Evolutionary conservation across 192 early-diverging fungal species (phyloP).

Genomic region (Gaertneriomyces semiglobifer): DNA sequence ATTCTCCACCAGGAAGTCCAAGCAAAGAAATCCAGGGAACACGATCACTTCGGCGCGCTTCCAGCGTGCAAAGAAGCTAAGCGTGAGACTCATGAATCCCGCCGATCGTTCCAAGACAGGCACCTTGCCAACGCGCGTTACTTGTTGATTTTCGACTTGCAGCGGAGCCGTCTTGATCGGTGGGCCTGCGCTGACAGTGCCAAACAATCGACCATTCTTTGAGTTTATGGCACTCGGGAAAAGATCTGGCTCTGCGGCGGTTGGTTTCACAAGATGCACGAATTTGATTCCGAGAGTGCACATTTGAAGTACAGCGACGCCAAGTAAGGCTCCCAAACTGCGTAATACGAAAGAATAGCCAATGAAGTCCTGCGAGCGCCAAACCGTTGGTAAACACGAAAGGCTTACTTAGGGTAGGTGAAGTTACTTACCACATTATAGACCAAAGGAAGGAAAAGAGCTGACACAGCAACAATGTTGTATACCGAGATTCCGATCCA

Average conservation of each 20-base stretch:
- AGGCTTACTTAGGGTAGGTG: too few relatives aligned
- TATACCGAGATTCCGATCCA: slow-evolving; percentile 5
- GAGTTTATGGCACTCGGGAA: too few relatives aligned
- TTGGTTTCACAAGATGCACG: not conserved
- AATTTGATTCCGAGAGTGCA: not conserved
- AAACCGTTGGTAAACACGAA: not conserved
- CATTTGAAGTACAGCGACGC: not conserved
- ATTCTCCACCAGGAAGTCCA: not conserved
- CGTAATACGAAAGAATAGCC: not conserved
- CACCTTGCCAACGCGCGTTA: not conserved
- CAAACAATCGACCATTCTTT: not conserved
- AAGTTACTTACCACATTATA: not conserved
- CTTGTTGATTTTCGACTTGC: not conserved
- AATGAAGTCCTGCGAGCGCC: not conserved
- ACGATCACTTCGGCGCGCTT: slow-evolving; percentile 1
- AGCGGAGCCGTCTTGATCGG: not conserved
- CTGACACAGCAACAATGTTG: slow-evolving; percentile 8
- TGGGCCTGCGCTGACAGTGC: not conserved
- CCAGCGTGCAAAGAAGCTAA: not conserved
- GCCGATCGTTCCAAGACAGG: not conserved
- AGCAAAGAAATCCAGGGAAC: not conserved
- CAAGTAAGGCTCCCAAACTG: not conserved
- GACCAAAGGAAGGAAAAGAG: not conserved
- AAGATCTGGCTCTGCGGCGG: not conserved
- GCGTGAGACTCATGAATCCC: not conserved